These are phyloP conservation scores for Beauveria sp. DNA, from an alignment of 2,329 filamentous ascomycete species.

Conservation along the genomic window DNA sequence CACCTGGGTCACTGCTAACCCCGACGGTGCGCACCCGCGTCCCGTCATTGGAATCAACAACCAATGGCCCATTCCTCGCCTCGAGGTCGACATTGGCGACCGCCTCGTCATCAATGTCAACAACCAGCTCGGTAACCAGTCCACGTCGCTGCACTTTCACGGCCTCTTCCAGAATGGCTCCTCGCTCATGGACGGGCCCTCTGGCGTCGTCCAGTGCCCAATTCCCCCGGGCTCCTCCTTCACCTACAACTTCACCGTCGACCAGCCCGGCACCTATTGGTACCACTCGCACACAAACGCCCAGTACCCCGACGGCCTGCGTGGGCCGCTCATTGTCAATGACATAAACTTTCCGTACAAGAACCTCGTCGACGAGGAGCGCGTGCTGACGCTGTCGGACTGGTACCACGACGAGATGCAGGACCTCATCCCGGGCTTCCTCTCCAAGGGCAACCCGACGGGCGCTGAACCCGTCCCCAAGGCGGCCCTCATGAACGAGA, in stretches of 20 bases:
- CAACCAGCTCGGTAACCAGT: conserved; percentile 55
- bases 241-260: conserved; percentile 59
- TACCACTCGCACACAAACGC: conserved; percentile 64
- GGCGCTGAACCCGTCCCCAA: conserved; percentile 61
- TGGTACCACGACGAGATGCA: conserved; percentile 59
- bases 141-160: conserved; percentile 61
- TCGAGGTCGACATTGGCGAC: conserved; percentile 57
- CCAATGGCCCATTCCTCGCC: conserved; percentile 63
- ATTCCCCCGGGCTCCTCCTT: conserved; percentile 58
- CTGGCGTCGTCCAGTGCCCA: conserved; percentile 57
- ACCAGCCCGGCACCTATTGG: conserved; percentile 71
- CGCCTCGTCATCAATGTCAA: conserved; percentile 48
- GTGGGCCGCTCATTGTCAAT: conserved; percentile 56
- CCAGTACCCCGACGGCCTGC: conserved; percentile 64
- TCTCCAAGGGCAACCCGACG: conserved; percentile 46
- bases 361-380: conserved; percentile 52
- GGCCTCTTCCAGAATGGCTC: conserved; percentile 63
- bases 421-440: conserved; percentile 38
- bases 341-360: conserved; percentile 53
- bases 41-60: conserved; percentile 72
- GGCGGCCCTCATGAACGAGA: conserved; percentile 64
- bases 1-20: conserved; percentile 64
- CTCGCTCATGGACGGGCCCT: conserved; percentile 63
- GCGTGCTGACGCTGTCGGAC: conserved; percentile 58
- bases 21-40: conserved; percentile 57